phyloP scores from a whole-genome alignment of 2,329 filamentous ascomycete species.

The Pestalotiopsis sp. region DNA sequence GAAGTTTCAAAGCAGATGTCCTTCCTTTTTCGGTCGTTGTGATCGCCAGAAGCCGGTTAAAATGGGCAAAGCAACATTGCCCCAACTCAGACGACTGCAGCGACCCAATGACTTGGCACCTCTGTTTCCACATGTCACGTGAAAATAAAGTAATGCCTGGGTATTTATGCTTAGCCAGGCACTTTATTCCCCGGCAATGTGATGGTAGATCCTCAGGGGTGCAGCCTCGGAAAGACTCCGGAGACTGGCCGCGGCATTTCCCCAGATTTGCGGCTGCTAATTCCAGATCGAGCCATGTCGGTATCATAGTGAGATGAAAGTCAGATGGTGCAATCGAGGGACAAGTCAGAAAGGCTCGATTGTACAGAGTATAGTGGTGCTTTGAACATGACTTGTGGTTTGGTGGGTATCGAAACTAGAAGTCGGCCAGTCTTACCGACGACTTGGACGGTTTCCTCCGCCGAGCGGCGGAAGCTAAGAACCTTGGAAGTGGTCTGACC shows the following conservation, averaged over 20 bases:
- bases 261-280: neutral
- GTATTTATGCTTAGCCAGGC: neutral
- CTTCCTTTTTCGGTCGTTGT: neutral
- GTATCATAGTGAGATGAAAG: neutral
- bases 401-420: too few species aligned
- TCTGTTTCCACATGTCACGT: neutral
- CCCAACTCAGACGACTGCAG: neutral
- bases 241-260: neutral
- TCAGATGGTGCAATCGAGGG: neutral
- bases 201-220: neutral
- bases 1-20: neutral
- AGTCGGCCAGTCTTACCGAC: neutral
- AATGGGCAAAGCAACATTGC: neutral
- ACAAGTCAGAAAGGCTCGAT: neutral
- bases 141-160: neutral
- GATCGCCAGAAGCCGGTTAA: conserved; percentile 1
- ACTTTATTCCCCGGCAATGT: neutral
- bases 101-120: neutral
- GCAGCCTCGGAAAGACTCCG: neutral
- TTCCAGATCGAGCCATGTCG: neutral
- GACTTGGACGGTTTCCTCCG: neutral
- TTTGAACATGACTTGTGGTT: too few species aligned
- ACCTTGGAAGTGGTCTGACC: neutral
- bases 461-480: neutral
- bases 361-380: neutral